Evolutionary conservation across 2,329 filamentous ascomycete species (phyloP).

Genomic region (Aureobasidium pullulans): DNA sequence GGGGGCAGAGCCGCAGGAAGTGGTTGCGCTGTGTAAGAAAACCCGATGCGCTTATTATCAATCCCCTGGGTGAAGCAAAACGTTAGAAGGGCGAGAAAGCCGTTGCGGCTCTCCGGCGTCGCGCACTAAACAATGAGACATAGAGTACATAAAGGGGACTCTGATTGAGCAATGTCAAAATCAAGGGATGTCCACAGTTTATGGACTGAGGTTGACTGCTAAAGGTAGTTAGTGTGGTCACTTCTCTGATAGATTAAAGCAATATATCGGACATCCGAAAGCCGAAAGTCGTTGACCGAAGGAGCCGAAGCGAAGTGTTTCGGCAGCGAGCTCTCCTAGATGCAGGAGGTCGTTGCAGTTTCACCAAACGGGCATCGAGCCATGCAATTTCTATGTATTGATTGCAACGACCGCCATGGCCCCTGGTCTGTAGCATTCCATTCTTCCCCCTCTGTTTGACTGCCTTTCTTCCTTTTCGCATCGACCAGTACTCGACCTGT

Average conservation of each 20-base stretch:
- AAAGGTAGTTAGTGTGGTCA: neutral
- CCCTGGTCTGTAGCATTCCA: neutral
- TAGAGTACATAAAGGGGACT: neutral
- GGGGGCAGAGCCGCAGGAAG: too few species aligned
- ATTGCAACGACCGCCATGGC: neutral
- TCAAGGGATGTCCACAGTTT: neutral
- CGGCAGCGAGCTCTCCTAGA: neutral
- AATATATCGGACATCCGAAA: neutral
- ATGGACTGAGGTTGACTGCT: neutral
- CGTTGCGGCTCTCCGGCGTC: neutral
- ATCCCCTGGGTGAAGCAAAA: too few species aligned
- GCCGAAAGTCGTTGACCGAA: neutral
- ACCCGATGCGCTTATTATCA: too few species aligned
- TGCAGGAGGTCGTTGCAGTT: neutral
- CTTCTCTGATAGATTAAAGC: neutral
- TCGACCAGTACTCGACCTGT: neutral
- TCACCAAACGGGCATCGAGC: neutral
- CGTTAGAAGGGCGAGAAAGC: neutral
- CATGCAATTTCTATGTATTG: neutral
- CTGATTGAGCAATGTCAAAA: neutral
- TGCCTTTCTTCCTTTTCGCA: neutral
- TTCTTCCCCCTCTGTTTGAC: neutral
- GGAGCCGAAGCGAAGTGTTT: neutral
- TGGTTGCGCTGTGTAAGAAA: too few species aligned
- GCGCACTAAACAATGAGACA: neutral